Base-by-base conservation (phyloP, 805 yeast genomes). In the Nakazawaea laoshanensis region DNA sequence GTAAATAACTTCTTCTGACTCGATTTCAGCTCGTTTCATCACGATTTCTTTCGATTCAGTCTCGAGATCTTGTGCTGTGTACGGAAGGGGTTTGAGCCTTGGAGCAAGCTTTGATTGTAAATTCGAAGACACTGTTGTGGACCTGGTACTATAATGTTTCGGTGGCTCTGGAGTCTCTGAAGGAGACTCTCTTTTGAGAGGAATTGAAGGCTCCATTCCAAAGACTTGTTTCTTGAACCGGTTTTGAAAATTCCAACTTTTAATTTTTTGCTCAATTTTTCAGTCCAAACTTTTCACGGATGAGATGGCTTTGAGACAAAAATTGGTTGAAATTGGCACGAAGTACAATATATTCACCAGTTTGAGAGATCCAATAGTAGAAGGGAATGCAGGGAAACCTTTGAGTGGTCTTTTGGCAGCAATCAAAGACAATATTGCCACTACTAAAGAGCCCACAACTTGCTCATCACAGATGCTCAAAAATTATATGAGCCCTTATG, bases 361-460 rank as follows among this genome's bases (percentile, higher is more conserved):
- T 9, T 37, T 65, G 5, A 46, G 65, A 39, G 9, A 35, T 32
- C 26, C 37, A 11, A 32, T 33, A 20, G 15, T 35, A 27, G 16
- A 13, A 13, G 28, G 29, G 9, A 10, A 35, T 15, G 13, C 25
- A 4, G 40, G 46, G 9, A 15, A 19, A 9, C 50, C 52, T 3
- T 40, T 67, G 18, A 32, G 46, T 2, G 59, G 61, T 6, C 45
- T 51, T 2, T 48, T 57, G 0, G 54, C 61, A 8, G 81, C 79
- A 0, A 57, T 81, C 16, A 94, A 92, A 47, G 97, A 89, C 55
- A 87, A 86, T 50, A 77, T 88, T 31, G 72, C 74, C 26, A 78
- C 96, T 0, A 55, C 49, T 6, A 67, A 65, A 9, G 66, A 68
- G 26, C 72, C 81, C 2, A 84, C 96, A 0, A 82, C 95, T 0